A percentile compares a stretch with the other conserved stretches of the same genome.
These are phyloP conservation scores for Wallemia mellicola DNA, from an alignment of 1,284 basidiomycete genomes.

Conservation along the genomic window DNA sequence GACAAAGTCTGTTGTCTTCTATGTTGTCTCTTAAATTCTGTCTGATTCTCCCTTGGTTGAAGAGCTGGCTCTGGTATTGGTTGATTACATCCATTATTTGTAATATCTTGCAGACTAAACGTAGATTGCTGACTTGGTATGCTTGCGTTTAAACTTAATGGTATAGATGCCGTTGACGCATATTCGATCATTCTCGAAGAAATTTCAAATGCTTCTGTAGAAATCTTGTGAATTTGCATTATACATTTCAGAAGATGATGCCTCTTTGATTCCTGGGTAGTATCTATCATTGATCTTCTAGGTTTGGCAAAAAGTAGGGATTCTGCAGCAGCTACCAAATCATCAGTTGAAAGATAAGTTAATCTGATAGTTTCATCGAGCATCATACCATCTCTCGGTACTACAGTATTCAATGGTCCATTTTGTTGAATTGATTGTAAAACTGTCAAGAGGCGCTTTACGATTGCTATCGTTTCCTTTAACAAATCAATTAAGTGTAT, in stretches of 20 bases:
- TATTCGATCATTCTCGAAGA: neutral
- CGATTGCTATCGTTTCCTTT: neutral
- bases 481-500: neutral
- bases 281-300: neutral
- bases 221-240: neutral
- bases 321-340: neutral
- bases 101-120: neutral
- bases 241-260: neutral
- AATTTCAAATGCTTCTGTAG: neutral
- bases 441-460: neutral
- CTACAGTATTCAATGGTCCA: neutral
- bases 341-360: neutral
- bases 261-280: neutral
- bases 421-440: neutral
- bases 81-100: neutral
- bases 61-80: neutral
- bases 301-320: neutral
- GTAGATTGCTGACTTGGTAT: neutral
- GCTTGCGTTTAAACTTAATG: neutral
- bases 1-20: neutral
- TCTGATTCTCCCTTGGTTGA: neutral
- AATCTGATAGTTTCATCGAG: neutral
- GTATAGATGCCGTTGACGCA: neutral
- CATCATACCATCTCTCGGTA: neutral
- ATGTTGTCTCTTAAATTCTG: neutral